Evolutionary conservation across 2,329 filamentous ascomycete species (phyloP).

Genomic region (Massarina eburnea): DNA sequence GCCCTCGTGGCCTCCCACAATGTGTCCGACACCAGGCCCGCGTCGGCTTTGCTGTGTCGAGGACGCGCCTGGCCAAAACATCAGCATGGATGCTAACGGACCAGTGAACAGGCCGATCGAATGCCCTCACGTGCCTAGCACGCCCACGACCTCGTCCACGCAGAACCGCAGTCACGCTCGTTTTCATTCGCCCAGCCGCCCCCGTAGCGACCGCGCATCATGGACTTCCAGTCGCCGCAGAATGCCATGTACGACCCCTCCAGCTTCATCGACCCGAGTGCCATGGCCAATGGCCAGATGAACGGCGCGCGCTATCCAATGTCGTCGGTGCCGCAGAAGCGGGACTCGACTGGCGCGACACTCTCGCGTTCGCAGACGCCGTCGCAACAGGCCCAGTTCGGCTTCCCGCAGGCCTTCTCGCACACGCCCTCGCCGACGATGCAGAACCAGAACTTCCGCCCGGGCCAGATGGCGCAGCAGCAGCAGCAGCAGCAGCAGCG

Average conservation of each 20-base stretch:
- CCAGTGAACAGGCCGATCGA: slow-evolving; percentile 26
- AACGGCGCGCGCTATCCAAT: slow-evolving; percentile 86
- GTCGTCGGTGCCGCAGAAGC: slow-evolving; percentile 91
- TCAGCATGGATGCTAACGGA: slow-evolving; percentile 34
- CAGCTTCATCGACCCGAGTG: slow-evolving; percentile 44
- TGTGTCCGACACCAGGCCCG: slow-evolving; percentile 12
- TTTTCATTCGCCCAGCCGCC: slow-evolving; percentile 8
- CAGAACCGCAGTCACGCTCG: slow-evolving; percentile 10
- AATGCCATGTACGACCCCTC: slow-evolving; percentile 39
- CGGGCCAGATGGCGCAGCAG: slow-evolving; percentile 54
- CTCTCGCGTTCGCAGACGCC: slow-evolving; percentile 94
- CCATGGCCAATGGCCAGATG: slow-evolving; percentile 53
- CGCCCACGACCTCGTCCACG: slow-evolving; percentile 5
- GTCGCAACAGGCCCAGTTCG: slow-evolving; percentile 66
- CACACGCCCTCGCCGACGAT: slow-evolving; percentile 95
- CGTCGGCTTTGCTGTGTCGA: slow-evolving; percentile 15
- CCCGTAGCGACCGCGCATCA: slow-evolving; percentile 26
- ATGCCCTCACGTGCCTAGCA: slow-evolving; percentile 25
- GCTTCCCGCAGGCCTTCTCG: slow-evolving; percentile 73
- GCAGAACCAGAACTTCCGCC: slow-evolving; percentile 72
- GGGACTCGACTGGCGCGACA: slow-evolving; percentile 82
- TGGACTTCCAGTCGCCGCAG: slow-evolving; percentile 42
- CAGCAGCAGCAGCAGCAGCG: slow-evolving; percentile 55
- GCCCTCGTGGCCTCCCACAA: slow-evolving; percentile 1
- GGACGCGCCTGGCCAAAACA: slow-evolving; percentile 30